Conservation (phyloP, 2,329 filamentous ascomycete species). For the Fusarium tjaetaba region DNA sequence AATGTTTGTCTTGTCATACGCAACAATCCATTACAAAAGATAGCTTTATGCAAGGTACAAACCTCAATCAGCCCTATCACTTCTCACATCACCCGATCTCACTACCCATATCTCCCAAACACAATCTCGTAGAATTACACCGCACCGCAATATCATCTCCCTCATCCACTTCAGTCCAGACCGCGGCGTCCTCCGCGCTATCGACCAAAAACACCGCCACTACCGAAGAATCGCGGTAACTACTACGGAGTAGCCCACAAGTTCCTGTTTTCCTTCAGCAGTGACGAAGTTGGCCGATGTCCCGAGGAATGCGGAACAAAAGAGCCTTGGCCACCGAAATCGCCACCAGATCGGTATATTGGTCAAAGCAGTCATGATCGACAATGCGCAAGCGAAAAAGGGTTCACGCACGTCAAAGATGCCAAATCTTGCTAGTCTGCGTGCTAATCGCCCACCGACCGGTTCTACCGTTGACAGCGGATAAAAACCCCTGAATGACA, state of each 20-base stretch:
- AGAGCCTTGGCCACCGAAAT: neutral
- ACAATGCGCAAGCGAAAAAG: neutral
- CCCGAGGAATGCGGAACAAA: neutral
- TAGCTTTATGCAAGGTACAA: neutral
- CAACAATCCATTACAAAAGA: neutral
- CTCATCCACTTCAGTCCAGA: neutral
- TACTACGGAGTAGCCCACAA: neutral
- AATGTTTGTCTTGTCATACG: neutral
- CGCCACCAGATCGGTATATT: neutral
- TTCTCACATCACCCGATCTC: neutral
- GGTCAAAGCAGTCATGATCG: neutral
- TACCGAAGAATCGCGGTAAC: neutral
- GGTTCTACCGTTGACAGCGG: constrained; percentile 22
- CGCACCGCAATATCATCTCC: neutral
- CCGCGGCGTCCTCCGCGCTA: neutral
- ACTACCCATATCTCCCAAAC: too few species aligned
- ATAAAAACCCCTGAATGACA: neutral
- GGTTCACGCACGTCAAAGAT: neutral
- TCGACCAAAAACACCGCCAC: neutral
- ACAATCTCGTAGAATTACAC: neutral
- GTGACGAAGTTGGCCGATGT: neutral
- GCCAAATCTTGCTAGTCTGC: neutral
- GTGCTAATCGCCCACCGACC: constrained; percentile 8
- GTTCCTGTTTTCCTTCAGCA: too few species aligned
- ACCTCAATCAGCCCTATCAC: constrained; percentile 8